These are phyloP conservation scores for Pythium chondricola DNA, from an alignment of 352 stramenopile genomes.

Conservation along the genomic window DNA sequence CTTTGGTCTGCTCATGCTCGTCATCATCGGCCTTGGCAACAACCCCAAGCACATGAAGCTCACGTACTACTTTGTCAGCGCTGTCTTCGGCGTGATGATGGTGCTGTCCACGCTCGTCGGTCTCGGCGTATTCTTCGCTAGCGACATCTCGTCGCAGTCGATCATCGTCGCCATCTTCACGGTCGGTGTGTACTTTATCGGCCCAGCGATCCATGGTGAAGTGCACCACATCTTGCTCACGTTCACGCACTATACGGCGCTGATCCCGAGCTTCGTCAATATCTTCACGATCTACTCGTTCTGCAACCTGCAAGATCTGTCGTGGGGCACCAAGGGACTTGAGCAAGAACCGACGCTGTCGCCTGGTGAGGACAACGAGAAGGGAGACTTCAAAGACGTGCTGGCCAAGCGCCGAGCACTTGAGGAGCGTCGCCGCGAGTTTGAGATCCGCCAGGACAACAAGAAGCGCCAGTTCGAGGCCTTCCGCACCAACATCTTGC, in stretches of 20 bases:
- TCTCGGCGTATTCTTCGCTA: conserved; percentile 73
- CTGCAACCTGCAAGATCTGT: conserved; percentile 85
- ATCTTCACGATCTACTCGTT: conserved; percentile 90
- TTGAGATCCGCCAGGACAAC: conserved; percentile 44
- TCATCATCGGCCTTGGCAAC: conserved; percentile 84
- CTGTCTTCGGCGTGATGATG: conserved; percentile 72
- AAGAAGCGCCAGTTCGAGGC: conserved; percentile 77
- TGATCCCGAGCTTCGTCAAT: conserved; percentile 87
- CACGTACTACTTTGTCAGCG: conserved; percentile 76
- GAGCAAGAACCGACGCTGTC: conserved; percentile 41
- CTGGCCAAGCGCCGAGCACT: conserved; percentile 65
- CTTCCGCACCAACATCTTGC: conserved; percentile 79
- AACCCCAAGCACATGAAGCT: conserved; percentile 86
- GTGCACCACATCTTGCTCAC: conserved; percentile 82
- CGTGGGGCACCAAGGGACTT: conserved; percentile 80
- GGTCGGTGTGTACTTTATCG: conserved; percentile 79
- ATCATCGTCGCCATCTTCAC: conserved; percentile 62
- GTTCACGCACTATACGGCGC: conserved; percentile 82
- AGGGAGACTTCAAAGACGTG: conserved; percentile 81
- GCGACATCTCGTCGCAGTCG: conserved; percentile 35
- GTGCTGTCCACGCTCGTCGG: conserved; percentile 69
- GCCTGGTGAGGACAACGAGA: conserved; percentile 50
- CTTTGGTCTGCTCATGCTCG: conserved; percentile 72
- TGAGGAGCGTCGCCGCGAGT: conserved; percentile 62
- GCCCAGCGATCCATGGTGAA: conserved; percentile 70